phyloP scores from a whole-genome alignment of 768 basidiomycete genomes.

The Gloeostereum incarnatum region DNA sequence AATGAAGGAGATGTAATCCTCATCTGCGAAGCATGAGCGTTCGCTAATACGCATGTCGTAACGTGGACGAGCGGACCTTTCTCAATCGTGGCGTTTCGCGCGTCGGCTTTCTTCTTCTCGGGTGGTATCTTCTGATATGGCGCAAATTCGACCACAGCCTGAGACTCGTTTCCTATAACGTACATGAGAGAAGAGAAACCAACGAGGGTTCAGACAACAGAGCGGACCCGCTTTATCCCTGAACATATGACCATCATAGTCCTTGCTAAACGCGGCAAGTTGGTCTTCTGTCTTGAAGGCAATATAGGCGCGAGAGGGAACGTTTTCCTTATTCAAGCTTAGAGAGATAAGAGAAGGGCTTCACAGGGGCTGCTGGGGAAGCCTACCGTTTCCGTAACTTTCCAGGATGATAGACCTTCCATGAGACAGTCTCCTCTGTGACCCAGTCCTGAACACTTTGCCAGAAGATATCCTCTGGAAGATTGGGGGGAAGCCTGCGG shows the following conservation, averaged over 20 bases:
- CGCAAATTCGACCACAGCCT: slow-evolving; percentile 89
- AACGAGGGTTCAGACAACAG: not conserved
- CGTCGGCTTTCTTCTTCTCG: slow-evolving; percentile 70
- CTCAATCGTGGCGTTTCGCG: slow-evolving; percentile 81
- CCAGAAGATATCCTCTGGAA: slow-evolving; percentile 94
- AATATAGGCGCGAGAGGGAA: slow-evolving; percentile 86
- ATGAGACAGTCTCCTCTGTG: slow-evolving; percentile 55
- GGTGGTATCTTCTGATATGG: slow-evolving; percentile 82
- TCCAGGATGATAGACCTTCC: slow-evolving; percentile 60
- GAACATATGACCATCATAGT: slow-evolving; percentile 89
- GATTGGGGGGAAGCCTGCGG: slow-evolving; percentile 80
- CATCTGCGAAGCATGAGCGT: slow-evolving; percentile 38
- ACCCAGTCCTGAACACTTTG: slow-evolving; percentile 83
- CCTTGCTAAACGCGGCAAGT: slow-evolving; percentile 66
- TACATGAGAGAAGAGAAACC: slow-evolving; percentile 1
- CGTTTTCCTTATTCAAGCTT: slow-evolving; percentile 77
- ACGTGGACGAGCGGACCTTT: slow-evolving; percentile 42
- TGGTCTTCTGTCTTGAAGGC: slow-evolving; percentile 73
- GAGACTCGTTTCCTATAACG: slow-evolving; percentile 77
- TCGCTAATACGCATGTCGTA: not conserved
- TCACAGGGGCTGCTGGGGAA: not conserved
- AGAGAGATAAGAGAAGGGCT: not conserved
- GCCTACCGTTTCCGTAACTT: slow-evolving; percentile 64
- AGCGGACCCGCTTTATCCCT: slow-evolving; percentile 80
- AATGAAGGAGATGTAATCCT: slow-evolving; percentile 77